Percentiles rank a stretch among this genome's conserved stretches.
Evolutionary conservation across 2,329 filamentous ascomycete genomes (phyloP).

Genomic region (Xylaria sp.): DNA sequence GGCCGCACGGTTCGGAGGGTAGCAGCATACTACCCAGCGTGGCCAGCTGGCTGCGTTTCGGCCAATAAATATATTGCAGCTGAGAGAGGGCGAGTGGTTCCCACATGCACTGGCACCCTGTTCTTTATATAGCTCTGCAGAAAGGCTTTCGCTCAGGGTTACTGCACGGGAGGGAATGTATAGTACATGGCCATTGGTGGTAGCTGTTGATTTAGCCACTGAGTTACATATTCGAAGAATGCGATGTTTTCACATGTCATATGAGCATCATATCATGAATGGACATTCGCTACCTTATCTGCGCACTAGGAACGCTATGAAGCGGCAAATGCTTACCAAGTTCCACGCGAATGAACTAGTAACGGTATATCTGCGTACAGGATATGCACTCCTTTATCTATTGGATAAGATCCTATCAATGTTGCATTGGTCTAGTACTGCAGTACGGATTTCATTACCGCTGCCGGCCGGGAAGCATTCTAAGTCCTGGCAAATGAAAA

Average conservation of each 20-base stretch:
- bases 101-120: constrained; percentile 9
- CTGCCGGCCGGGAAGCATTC: background rate
- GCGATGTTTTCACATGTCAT: background rate
- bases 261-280: background rate
- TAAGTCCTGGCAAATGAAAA: background rate
- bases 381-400: no score
- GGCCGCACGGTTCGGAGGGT: constrained; percentile 13
- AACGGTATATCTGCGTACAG: background rate
- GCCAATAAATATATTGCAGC: constrained; percentile 2
- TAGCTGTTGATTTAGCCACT: background rate
- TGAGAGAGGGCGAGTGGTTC: background rate
- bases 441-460: background rate
- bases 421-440: background rate
- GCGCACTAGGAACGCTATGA: background rate
- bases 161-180: background rate
- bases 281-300: background rate
- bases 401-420: background rate
- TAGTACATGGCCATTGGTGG: background rate
- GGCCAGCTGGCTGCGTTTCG: constrained; percentile 5
- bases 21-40: constrained; percentile 9
- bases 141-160: constrained; percentile 3
- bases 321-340: background rate
- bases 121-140: constrained; percentile 2
- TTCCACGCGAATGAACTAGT: background rate
- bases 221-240: background rate